Evolutionary conservation across 192 early-diverging fungal species (phyloP).

Genomic region (Borealophlyctis nickersoniae): DNA sequence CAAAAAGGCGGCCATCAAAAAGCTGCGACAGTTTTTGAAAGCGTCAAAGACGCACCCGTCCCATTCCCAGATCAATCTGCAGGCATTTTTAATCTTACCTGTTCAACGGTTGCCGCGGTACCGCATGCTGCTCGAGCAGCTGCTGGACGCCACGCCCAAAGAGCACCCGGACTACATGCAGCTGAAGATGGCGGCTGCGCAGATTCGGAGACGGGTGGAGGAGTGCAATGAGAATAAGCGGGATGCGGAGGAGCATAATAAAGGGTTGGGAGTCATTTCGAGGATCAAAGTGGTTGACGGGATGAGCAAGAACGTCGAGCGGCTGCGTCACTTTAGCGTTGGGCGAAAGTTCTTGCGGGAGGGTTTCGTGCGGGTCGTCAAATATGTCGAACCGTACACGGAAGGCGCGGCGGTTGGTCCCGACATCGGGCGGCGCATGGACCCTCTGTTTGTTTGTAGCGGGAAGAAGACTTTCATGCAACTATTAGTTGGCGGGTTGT

Average conservation of each 20-base stretch:
- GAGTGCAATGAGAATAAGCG: constrained; percentile 87
- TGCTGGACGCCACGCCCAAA: constrained; percentile 72
- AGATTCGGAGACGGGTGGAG: constrained; percentile 65
- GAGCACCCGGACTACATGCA: constrained; percentile 76
- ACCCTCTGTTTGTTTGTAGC: too few relatives aligned
- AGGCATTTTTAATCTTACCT: constrained; percentile 83
- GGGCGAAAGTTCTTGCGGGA: constrained; percentile 26
- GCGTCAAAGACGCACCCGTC: constrained; percentile 46
- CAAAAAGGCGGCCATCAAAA: constrained; percentile 31
- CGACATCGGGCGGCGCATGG: background rate
- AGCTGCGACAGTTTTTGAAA: constrained; percentile 43
- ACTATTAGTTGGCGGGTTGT: background rate
- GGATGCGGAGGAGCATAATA: constrained; percentile 53
- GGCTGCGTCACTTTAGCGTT: background rate
- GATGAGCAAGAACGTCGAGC: background rate
- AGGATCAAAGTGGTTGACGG: constrained; percentile 11
- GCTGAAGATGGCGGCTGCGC: constrained; percentile 61
- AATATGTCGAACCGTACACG: constrained; percentile 26
- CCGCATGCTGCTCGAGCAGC: constrained; percentile 78
- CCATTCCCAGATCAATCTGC: constrained; percentile 77
- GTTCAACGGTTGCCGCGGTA: constrained; percentile 95
- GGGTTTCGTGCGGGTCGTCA: constrained; percentile 29
- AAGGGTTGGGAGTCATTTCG: constrained; percentile 27
- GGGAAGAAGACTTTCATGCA: background rate
- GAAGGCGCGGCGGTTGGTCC: background rate